Base-by-base conservation (phyloP, 257 asterid species). In the Fraxinus cuspidata region DNA sequence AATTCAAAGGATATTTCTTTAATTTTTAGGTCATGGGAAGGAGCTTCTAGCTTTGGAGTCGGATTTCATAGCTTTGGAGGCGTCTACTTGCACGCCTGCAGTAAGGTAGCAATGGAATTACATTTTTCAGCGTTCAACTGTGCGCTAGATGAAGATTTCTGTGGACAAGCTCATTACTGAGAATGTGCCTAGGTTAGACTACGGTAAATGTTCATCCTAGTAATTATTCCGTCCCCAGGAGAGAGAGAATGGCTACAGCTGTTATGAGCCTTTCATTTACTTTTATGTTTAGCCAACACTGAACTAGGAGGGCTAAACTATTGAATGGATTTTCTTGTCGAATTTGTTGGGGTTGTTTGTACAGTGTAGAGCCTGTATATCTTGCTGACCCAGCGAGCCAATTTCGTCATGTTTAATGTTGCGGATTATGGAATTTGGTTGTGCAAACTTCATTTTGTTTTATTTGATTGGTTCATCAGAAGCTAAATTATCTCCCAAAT, bases 11-110 rank as follows among this genome's bases (percentile, higher is more conserved):
- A 73, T 51, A 8, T 32, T 31, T 68, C 7, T 68, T 18, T 29
- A 3, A 49, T 68, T 53, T 72, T 67, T 81, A 73, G 79, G 70
- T 31, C 76, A 27, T 11, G 25, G 8, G 44, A 21, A 23, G 74
- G 34, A 73, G 63, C 72, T 23, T 51, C 70, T 37, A 73, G 72
- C 15, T 38, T 58, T 40, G 18, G 80, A 18, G 70, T 63, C 32
- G 1, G 74, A 63, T 44, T 37, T 21, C 38, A 28, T 47, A 25
- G 64, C 70, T 0, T 66, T 16, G 9, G 29, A 63, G 65, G 79
- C 34, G 38, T 63, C 25, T 35, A 42, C 21, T 70, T 76, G 75
- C 21, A 71, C 18, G n/a, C 44, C 34, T 42, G 60, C 19, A 11
- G 32, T 21, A 71, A 56, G 77, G 31, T 19, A 37, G 81, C 49